Conservation (phyloP, 805 yeast genomes). For the Clavispora carvajalis region DNA sequence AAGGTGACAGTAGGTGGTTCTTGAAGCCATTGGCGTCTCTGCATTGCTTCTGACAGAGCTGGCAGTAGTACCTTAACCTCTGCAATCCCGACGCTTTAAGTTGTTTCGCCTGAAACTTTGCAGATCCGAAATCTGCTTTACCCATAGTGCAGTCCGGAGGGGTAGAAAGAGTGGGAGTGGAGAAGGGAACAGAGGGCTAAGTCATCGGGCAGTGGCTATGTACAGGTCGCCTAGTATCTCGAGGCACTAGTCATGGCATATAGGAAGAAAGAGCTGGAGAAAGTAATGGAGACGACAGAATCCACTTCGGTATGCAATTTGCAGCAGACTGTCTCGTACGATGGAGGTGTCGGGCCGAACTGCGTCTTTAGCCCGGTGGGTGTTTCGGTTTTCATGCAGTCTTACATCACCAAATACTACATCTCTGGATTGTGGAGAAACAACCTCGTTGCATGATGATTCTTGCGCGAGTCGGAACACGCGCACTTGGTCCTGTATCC, state of each 20-base stretch:
- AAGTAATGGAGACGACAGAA: too few species aligned
- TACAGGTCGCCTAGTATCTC: too few species aligned
- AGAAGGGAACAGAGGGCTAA: too few species aligned
- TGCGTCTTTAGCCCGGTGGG: too few species aligned
- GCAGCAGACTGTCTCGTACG: too few species aligned
- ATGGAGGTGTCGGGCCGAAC: too few species aligned
- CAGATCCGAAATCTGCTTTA: slow-evolving; percentile 36
- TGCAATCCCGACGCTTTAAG: slow-evolving; percentile 83
- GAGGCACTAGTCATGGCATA: too few species aligned
- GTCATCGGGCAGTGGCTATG: too few species aligned
- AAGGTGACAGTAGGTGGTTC: slow-evolving; percentile 79
- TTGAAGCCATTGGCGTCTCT: slow-evolving; percentile 94
- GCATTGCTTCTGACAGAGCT: slow-evolving; percentile 87
- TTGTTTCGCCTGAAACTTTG: slow-evolving; percentile 69
- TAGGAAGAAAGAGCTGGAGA: too few species aligned
- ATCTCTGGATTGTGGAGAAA: neutral
- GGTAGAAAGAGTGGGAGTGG: too few species aligned
- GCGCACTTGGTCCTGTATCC: neutral
- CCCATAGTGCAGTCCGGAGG: slow-evolving; percentile 16
- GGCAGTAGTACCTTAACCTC: slow-evolving; percentile 84
- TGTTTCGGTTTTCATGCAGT: neutral
- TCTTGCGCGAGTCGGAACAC: neutral
- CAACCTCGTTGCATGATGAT: neutral
- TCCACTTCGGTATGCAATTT: too few species aligned
- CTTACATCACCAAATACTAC: neutral